phyloP scores from a whole-genome alignment of 495 filamentous ascomycete species.

The Lichenothelia convexa region DNA sequence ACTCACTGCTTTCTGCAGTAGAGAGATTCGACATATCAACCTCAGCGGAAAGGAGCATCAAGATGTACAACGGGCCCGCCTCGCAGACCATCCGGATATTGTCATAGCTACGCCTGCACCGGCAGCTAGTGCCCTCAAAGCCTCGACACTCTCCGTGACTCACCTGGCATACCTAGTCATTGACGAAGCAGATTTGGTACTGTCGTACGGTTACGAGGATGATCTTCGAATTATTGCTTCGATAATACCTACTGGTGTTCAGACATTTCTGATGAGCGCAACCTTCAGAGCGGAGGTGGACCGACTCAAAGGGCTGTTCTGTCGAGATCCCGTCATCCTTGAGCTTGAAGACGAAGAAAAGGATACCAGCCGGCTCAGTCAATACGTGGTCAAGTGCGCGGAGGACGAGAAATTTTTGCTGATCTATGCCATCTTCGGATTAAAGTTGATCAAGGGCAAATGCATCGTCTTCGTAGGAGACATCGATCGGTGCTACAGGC shows the following conservation, averaged over 20 bases:
- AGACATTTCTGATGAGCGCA: slow-evolving; percentile 85
- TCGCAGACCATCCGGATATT: slow-evolving; percentile 77
- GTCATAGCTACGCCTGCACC: slow-evolving; percentile 76
- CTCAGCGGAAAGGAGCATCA: slow-evolving; percentile 77
- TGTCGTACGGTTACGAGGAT: slow-evolving; percentile 86
- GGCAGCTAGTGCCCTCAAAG: slow-evolving; percentile 51
- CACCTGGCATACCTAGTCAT: slow-evolving; percentile 66
- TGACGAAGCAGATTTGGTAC: slow-evolving; percentile 87
- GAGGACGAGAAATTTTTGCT: slow-evolving; percentile 97
- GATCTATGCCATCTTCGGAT: slow-evolving; percentile 82
- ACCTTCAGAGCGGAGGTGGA: slow-evolving; percentile 78
- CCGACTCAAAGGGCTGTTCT: slow-evolving; percentile 69
- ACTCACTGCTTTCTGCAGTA: slow-evolving; percentile 65
- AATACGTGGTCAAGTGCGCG: slow-evolving; percentile 76
- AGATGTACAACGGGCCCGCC: slow-evolving; percentile 61
- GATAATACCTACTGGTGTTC: slow-evolving; percentile 62
- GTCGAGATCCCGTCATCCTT: slow-evolving; percentile 57
- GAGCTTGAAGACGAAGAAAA: slow-evolving; percentile 59
- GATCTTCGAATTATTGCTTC: slow-evolving; percentile 64
- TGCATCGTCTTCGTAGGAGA: slow-evolving; percentile 87
- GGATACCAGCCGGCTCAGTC: slow-evolving; percentile 53
- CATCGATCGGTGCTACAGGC: slow-evolving; percentile 78
- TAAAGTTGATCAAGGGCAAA: slow-evolving; percentile 88
- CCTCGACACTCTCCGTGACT: slow-evolving; percentile 46
- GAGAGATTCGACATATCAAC: slow-evolving; percentile 64